phyloP scores from a whole-genome alignment of 208 protist species.

The Acanthamoeba triangularis region DNA sequence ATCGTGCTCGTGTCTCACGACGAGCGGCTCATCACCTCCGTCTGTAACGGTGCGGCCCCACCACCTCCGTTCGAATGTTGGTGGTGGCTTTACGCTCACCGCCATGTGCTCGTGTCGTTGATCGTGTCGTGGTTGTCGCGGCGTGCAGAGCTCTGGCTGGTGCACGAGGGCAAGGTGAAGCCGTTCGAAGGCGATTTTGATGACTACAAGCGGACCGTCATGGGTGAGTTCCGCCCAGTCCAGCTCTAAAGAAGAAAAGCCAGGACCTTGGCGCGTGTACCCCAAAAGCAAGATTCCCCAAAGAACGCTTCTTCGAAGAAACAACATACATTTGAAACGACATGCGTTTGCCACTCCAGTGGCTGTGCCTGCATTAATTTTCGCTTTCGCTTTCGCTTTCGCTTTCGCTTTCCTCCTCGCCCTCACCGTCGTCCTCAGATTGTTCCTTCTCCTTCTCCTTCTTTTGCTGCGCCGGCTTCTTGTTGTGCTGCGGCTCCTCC shows the following conservation, averaged over 20 bases:
- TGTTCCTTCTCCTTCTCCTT: neutral
- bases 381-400: neutral
- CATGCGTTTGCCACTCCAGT: too few relatives aligned
- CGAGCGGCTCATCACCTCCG: conserved; percentile 75
- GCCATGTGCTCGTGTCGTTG: neutral
- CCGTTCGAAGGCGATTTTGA: conserved; percentile 85
- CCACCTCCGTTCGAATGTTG: too few relatives aligned
- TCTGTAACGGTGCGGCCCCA: conserved; percentile 33
- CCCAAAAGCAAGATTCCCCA: too few relatives aligned
- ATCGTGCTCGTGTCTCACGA: conserved; percentile 98
- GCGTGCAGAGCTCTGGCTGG: conserved; percentile 96
- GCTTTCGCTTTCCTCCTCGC: neutral
- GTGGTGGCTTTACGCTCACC: too few relatives aligned
- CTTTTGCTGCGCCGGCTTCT: neutral
- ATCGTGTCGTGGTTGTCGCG: neutral
- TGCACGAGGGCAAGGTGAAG: conserved; percentile 87
- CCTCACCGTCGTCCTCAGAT: neutral
- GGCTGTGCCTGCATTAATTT: too few relatives aligned
- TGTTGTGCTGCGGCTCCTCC: neutral
- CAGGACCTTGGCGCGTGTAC: too few relatives aligned
- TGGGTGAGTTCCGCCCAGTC: conserved; percentile 45
- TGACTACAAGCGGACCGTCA: conserved; percentile 83
- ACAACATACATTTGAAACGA: too few relatives aligned
- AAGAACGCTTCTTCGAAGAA: too few relatives aligned
- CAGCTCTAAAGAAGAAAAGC: neutral